Evolutionary conservation across 169 alveolate genomes (phyloP).

Genomic region (Theileria parva): DNA sequence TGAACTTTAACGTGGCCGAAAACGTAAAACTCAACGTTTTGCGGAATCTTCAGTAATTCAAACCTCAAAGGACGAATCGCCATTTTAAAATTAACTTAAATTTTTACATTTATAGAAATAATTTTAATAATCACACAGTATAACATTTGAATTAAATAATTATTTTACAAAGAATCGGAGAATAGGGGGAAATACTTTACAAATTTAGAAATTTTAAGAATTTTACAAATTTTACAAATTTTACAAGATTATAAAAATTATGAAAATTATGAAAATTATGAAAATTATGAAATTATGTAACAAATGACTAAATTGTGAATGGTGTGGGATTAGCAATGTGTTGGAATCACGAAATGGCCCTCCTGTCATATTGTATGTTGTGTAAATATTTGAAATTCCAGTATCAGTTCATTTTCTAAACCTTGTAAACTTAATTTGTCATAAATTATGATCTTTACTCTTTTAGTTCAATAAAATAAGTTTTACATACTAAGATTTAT

Average conservation of each 20-base stretch:
- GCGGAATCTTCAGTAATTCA: conserved; percentile 18
- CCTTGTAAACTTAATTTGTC: not conserved
- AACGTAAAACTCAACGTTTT: conserved; percentile 31
- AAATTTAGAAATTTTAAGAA: not conserved
- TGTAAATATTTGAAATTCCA: not conserved
- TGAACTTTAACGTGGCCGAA: conserved; percentile 68
- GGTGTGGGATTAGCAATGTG: not conserved
- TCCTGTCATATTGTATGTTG: not conserved
- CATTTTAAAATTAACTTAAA: conserved; percentile 3
- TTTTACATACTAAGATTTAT: too few species aligned
- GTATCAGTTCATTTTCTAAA: not conserved
- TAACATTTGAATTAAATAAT: not conserved
- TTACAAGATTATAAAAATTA: not conserved
- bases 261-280: not conserved
- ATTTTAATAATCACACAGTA: too few species aligned
- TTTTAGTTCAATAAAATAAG: too few species aligned
- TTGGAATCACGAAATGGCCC: not conserved
- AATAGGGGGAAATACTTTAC: not conserved
- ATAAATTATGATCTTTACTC: too few species aligned
- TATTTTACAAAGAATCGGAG: not conserved
- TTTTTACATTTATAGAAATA: too few species aligned
- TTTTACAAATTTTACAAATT: not conserved
- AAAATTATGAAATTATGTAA: not conserved
- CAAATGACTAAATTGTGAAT: not conserved
- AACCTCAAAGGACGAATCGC: not conserved